Evolutionary conservation across 176 grass and related monocot genomes (phyloP), one percentile per base, ranked within the genome.

Genomic region (Areca catechu): DNA sequence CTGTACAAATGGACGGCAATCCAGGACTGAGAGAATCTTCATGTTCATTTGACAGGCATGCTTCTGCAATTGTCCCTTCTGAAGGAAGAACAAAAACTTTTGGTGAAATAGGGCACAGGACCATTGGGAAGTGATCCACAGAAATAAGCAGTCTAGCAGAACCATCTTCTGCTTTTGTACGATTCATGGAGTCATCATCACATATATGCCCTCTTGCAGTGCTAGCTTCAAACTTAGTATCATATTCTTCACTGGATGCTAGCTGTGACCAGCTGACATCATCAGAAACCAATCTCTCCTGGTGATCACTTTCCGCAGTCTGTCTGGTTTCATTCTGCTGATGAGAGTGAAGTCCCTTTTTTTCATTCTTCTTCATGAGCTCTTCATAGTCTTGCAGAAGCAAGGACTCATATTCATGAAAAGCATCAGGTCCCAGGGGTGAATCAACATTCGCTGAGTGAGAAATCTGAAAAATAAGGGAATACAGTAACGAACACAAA

Each of bases 341-440:
- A 14, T 76, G 68, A 58, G 73, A 73, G 19, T 50, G 22, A 59
- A 71, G 16, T n/a, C 58, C 20, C 19, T 48, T 53, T 19, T 85
- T 70, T 48, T 60, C 82, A 81, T 49, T 61, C 71, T 80, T 86
- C 51, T 80, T 84, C 57, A 85, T 29, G 70, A 96, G 80, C 53
- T 92, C 87, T 61, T 97, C 83, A 67, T 85, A 78, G 61, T 97
- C 93, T 89, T 97, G 93, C 65, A 79, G 34, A 37, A 92, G 84
- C 62, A 98, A 84, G 27, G 76, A 68, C 60, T 98, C 77, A n/a
- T 98, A 92, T 75, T 98, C 87, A 37, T 70, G 84, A 54, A 92
- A 98, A 48, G 93, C 93, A 69, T 98, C 93, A 77, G 93, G 84
- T 47, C 93, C 93, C 20, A 98, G 84, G 4, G 93, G 93, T 54